Evolutionary conservation across 495 filamentous ascomycete species (phyloP), one percentile per base, ranked within the genome.

Genomic region (Neurospora sp.): DNA sequence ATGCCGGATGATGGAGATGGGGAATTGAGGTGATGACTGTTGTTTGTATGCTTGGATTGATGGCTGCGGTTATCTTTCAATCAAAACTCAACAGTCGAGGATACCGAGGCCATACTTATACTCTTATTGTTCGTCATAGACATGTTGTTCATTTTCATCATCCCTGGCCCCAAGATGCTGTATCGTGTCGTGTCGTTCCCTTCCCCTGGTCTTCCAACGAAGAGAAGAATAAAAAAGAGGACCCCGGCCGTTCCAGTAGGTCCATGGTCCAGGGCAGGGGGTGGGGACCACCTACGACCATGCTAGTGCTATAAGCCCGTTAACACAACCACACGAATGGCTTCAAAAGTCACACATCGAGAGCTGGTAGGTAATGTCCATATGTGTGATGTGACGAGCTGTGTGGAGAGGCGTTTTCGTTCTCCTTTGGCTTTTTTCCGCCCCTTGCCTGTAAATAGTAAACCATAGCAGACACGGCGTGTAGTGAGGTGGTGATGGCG

Each of bases 91-190:
- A 71, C 40, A 39, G 70, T 71, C 21, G 73, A 62, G 77, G 75
- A 71, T 42, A 43, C 71, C 75, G 39, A 73, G 59, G 21, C 62
- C 70, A 48, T 77, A 75, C 72, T 78, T 77, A 75, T 78, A 78
- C 71, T 75, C 75, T 69, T 40, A n/a, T 66, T 34, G 5, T 28
- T 66, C 11, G 28, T 34, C 54, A 9, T 17, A 15, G 15, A 66
- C 34, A 66, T 66, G 24, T 34, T 66, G 28, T 66, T 66, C 54
- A 66, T 66, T 21, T 59, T 28, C 7, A 66, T 36, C 15, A 34
- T 34, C 54, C 54, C 54, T 66, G 54, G 54, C 9, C 54, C 15
- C 54, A 19, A 66, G 54, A 66, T 66, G 54, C 54, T 66, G 54
- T 66, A 66, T 31, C 13, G 28, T 66, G 28, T 66, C 54, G 28